A percentile compares a stretch with the other conserved stretches of the same genome.
phyloP scores from a whole-genome alignment of 495 filamentous ascomycete genomes.

The Choiromyces venosus region DNA sequence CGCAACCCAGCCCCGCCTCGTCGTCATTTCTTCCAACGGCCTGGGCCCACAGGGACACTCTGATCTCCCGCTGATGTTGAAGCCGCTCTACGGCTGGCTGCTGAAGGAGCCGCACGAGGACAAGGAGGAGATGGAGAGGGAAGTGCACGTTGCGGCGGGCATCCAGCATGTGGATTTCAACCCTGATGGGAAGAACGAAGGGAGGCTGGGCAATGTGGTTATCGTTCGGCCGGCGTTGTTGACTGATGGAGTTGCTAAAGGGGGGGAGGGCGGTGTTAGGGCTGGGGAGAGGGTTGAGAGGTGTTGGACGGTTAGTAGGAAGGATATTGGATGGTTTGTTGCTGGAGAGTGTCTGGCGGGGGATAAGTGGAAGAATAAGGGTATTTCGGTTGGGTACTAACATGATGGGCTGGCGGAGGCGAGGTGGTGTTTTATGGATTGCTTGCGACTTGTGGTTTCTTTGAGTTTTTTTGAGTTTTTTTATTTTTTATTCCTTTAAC shows the following conservation, averaged over 20 bases:
- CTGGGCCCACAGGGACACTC: constrained; percentile 39
- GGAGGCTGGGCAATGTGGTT: constrained; percentile 33
- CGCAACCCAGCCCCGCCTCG: constrained; percentile 18
- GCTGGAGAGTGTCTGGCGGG: constrained; percentile 43
- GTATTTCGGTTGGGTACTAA: constrained; percentile 44
- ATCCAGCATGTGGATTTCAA: constrained; percentile 27
- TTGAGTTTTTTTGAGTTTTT: neutral
- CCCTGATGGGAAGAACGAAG: constrained; percentile 8
- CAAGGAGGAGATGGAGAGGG: constrained; percentile 45
- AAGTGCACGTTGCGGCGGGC: constrained; percentile 26
- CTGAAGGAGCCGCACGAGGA: constrained; percentile 45
- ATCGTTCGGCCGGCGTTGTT: constrained; percentile 45
- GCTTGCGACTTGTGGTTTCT: neutral
- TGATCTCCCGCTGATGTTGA: constrained; percentile 44
- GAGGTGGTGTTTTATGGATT: neutral
- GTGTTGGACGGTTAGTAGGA: constrained; percentile 46
- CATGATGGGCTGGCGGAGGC: neutral
- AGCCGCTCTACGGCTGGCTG: constrained; percentile 42
- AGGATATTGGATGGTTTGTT: constrained; percentile 47
- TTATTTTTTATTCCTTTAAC: too few species aligned
- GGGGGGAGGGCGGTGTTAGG: constrained; percentile 29
- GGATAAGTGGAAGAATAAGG: constrained; percentile 44
- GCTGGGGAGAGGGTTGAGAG: constrained; percentile 28
- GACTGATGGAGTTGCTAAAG: constrained; percentile 40
- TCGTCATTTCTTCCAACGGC: constrained; percentile 40